Base-by-base conservation (phyloP, 805 yeast genomes). In the Kazachstania bromeliacearum region DNA sequence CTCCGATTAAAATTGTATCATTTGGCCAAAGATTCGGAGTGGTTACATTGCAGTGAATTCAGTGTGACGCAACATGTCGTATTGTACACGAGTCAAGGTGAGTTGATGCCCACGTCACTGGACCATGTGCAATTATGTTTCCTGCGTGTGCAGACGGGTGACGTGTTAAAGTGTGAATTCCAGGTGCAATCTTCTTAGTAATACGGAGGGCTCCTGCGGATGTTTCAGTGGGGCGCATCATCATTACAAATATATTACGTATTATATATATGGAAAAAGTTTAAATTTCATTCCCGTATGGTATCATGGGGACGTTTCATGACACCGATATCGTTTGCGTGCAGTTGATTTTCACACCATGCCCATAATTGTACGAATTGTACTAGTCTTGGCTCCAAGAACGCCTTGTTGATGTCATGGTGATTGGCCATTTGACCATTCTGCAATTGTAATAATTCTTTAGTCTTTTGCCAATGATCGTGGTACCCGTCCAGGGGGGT, bases 351-450 rank as follows among this genome's bases (percentile, higher is more conserved):
- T 48, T 77, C 84, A 7, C 80, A 73, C 64, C 82, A 74, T 3
- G 70, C 65, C 81, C 82, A 78, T 31, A 79, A 50, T 48, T 75
- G 73, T 34, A 77, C 63, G 19, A 79, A 59, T 37, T 72, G 68
- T 43, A 75, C 74, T 39, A 79, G 57, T 41, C 61, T 63, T 5
- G 59, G 51, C 33, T 57, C 62, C 34, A 34, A 34, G n/a, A n/a
- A n/a, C n/a, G n/a, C n/a, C n/a, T n/a, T n/a, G n/a, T n/a, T n/a
- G n/a, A n/a, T n/a, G n/a, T n/a, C n/a, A n/a, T n/a, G n/a, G n/a
- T n/a, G n/a, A n/a, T n/a, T n/a, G n/a, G n/a, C n/a, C n/a, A n/a
- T n/a, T n/a, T n/a, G n/a, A n/a, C n/a, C n/a, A n/a, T n/a, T n/a
- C n/a, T n/a, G n/a, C 14, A 24, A 23, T 10, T 18, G 24, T 25